phyloP scores from a whole-genome alignment of 2,329 filamentous ascomycete species.

The Botrytis sinoallii region DNA sequence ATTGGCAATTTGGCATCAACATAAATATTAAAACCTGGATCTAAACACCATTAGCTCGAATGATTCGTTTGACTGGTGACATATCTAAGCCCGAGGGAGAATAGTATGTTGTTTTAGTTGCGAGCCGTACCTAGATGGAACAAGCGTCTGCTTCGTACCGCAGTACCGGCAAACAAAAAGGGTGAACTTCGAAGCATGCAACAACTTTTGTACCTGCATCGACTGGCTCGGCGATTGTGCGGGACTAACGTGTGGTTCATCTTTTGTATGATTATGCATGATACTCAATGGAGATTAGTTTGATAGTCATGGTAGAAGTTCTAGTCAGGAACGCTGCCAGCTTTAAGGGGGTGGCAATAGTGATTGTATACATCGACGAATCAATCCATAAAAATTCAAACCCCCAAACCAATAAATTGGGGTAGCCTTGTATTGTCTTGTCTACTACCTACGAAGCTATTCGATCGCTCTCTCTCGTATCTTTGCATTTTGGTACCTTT shows the following conservation, averaged over 20 bases:
- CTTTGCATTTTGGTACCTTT: background rate
- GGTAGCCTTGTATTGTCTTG: background rate
- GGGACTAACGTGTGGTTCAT: constrained; percentile 12
- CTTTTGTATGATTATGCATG: constrained; percentile 12
- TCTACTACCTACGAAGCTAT: background rate
- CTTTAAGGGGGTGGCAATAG: constrained; percentile 11
- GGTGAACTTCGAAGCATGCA: constrained; percentile 12
- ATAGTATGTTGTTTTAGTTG: constrained; percentile 1
- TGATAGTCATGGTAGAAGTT: background rate
- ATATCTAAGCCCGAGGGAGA: background rate
- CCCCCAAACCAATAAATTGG: background rate
- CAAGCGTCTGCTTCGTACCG: background rate
- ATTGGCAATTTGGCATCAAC: constrained; percentile 3
- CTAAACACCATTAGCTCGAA: background rate
- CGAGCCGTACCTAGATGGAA: constrained; percentile 14
- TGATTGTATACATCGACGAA: background rate
- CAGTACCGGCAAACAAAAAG: constrained; percentile 17
- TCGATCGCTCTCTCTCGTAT: constrained; percentile 9
- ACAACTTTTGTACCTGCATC: constrained; percentile 8
- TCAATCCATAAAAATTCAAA: background rate
- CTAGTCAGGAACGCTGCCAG: constrained; percentile 16
- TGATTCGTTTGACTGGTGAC: constrained; percentile 1
- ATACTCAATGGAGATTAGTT: background rate
- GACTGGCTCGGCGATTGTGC: constrained; percentile 11
- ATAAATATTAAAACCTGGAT: background rate